Evolutionary conservation across 2,329 filamentous ascomycete genomes (phyloP), one percentile per base, ranked within the genome.

Genomic region (Remersonia thermophila): DNA sequence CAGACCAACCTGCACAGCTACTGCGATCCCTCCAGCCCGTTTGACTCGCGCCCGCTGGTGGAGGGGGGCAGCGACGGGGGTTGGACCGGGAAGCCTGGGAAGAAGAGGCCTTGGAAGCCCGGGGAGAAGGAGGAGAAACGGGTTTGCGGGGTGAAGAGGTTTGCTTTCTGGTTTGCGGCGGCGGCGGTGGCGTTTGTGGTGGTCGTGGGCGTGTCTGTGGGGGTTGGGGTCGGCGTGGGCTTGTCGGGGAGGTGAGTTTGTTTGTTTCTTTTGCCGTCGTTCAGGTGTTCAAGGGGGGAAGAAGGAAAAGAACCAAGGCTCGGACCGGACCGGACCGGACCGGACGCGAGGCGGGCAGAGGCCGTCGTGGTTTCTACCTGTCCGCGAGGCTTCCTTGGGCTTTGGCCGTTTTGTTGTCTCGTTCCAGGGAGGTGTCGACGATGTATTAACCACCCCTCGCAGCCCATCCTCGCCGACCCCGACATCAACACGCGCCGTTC

Each of bases 141-240:
- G n/a, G 48, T 59, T 14, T 56, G 52, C 20, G 56, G 55, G 7
- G 34, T 59, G 27, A 49, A 40, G 37, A 46, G 44, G 33, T 44
- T 23, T 23, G 5, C 5, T 5, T 23, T 23, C 9, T 23, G 20
- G 20, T 23, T 23, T 5, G 9, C 9, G 5, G 20, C 9, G 20
- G 20, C 5, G 5, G 20, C 5, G 20, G 5, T 23, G 5, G 20
- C 9, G 20, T 23, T 23, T 23, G 20, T 23, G 20, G 20, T 54
- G 1, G 50, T 59, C 5, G 41, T 51, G 17, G 56, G 47, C 6
- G 38, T 58, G 5, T 55, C 54, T 3, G 39, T 52, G 1, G 56
- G 56, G 0, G 41, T 58, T 2, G 57, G 56, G 0, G 47, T 58
- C 3, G 56, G 56, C 1, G 36, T 58, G n/a, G 51, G 49, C 11